These are phyloP conservation scores for Lachnellula suecica DNA, from an alignment of 2,329 filamentous ascomycete species.

Conservation along the genomic window DNA sequence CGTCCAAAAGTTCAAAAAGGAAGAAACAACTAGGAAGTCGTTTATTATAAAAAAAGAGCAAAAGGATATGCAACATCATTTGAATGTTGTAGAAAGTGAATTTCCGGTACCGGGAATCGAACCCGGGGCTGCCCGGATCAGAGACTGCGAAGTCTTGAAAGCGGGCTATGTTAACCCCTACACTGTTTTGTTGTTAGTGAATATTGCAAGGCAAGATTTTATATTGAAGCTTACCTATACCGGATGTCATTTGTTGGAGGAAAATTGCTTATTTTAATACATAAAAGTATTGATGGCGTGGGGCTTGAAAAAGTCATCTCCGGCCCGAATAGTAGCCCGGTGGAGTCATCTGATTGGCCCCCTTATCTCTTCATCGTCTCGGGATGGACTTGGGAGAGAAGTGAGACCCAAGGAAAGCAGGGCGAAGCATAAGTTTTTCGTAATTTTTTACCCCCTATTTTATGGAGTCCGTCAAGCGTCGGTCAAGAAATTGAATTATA, in stretches of 20 bases:
- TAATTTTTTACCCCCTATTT: no score
- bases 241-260: background rate
- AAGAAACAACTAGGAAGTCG: no score
- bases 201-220: background rate
- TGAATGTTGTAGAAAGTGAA: background rate
- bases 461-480: no score
- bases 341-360: background rate
- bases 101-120: slow-evolving; percentile 8
- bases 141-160: background rate
- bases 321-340: no score
- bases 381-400: no score
- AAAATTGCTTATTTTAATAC: background rate
- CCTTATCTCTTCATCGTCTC: no score
- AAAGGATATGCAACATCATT: background rate
- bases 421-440: no score
- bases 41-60: background rate
- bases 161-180: slow-evolving; percentile 11
- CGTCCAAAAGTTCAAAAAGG: no score
- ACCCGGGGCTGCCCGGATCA: slow-evolving; percentile 6
- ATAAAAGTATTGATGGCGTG: no score
- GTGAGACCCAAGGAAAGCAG: no score
- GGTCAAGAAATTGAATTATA: no score
- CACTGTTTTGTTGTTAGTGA: background rate
- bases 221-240: background rate
- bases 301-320: no score